These are phyloP conservation scores for Sedum album DNA, from an alignment of 164 flowering plant species.

Conservation along the genomic window DNA sequence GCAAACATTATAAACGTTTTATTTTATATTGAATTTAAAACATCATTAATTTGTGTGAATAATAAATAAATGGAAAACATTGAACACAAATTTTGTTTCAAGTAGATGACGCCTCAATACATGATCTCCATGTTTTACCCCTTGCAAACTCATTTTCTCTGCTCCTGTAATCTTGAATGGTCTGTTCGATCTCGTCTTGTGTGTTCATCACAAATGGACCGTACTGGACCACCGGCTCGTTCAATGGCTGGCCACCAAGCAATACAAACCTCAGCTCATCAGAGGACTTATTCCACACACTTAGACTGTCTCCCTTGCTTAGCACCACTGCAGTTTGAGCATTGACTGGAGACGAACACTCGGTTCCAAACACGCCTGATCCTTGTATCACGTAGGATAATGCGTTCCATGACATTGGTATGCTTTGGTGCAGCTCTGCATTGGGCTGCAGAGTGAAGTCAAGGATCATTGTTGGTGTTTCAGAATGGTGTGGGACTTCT, in stretches of 20 bases:
- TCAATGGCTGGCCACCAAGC: constrained; percentile 70
- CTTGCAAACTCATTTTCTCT: constrained; percentile 69
- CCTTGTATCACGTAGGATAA: constrained; percentile 78
- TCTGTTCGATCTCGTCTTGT: constrained; percentile 67
- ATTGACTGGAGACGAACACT: constrained; percentile 16
- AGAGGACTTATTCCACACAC: constrained; percentile 63
- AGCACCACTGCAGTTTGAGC: constrained; percentile 54
- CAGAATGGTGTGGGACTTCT: constrained; percentile 58
- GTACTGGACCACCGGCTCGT: constrained; percentile 58
- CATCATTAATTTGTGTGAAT: no score
- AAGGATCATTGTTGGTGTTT: constrained; percentile 78
- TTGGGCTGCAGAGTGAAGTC: constrained; percentile 74
- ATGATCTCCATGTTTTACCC: constrained; percentile 28
- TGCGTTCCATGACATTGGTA: constrained; percentile 64
- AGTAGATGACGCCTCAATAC: background rate
- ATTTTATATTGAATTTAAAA: no score
- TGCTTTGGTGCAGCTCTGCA: constrained; percentile 50
- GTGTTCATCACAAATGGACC: constrained; percentile 97
- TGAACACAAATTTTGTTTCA: background rate
- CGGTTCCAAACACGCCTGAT: constrained; percentile 53
- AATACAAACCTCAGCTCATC: constrained; percentile 46
- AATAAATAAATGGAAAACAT: no score
- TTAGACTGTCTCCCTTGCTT: constrained; percentile 52
- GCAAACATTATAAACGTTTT: no score
- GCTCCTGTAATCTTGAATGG: constrained; percentile 58